These are phyloP conservation scores for Fennellomyces sp. DNA, from an alignment of 371 early-diverging fungal genomes.

Conservation along the genomic window DNA sequence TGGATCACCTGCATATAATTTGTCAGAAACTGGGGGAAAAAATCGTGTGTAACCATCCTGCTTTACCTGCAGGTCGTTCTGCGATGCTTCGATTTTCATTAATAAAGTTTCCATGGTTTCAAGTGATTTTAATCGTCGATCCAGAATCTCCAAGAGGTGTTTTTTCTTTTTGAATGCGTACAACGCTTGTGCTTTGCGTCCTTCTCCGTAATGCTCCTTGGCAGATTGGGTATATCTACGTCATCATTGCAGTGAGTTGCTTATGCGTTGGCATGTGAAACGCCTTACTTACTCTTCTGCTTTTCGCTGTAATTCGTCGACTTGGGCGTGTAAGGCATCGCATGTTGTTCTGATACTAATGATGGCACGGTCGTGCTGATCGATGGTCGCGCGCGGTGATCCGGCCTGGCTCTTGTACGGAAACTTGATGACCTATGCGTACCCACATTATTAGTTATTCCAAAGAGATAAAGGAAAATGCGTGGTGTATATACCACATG, in stretches of 20 bases:
- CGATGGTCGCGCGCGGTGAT: conserved; percentile 25
- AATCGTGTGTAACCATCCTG: not conserved
- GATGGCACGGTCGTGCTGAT: conserved; percentile 50
- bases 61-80: conserved; percentile 58
- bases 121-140: conserved; percentile 48
- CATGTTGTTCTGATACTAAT: conserved; percentile 50
- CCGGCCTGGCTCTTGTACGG: conserved; percentile 17
- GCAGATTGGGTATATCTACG: conserved; percentile 15
- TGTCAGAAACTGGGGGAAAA: not conserved
- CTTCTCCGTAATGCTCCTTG: conserved; percentile 26
- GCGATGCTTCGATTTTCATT: conserved; percentile 53
- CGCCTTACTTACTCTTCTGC: conserved; percentile 32
- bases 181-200: conserved; percentile 43
- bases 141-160: conserved; percentile 37
- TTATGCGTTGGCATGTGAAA: not conserved
- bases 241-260: not conserved
- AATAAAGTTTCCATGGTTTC: conserved; percentile 60
- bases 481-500: conserved; percentile 17
- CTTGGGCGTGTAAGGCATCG: conserved; percentile 45
- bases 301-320: conserved; percentile 47
- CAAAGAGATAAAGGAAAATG: not conserved
- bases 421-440: conserved; percentile 33
- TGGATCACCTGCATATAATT: conserved; percentile 39
- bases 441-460: not conserved
- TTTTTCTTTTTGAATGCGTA: conserved; percentile 53